Evolutionary conservation across 2,329 filamentous ascomycete genomes (phyloP), one percentile per base, ranked within the genome.

Genomic region (Fusarium fujikuroi): DNA sequence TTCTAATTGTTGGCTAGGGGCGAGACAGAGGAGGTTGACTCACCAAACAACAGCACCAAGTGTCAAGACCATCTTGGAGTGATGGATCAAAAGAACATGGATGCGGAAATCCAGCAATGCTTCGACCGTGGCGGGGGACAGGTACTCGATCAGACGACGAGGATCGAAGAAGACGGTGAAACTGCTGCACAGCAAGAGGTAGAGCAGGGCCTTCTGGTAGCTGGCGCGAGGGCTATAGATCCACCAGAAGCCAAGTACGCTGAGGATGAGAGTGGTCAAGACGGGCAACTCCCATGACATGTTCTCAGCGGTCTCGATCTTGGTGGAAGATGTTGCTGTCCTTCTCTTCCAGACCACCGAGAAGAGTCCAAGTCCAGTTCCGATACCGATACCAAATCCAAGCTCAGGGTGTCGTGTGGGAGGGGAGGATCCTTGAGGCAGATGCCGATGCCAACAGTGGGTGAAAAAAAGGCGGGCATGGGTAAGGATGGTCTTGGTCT

Each of bases 21-120:
- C 50, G 65, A 44, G 54, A 58, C 36, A 34, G 59, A 53, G 39
- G 49, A 49, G 58, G 69, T 32, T 37, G 30, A 83, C 86, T 74
- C 82, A 90, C 88, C 88, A 90, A 59, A 86, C 77, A 52, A 88
- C 82, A 62, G 88, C 88, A 64, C 85, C 83, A 49, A 87, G 84
- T 49, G 85, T 88, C 66, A 90, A 78, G 56, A 88, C 79, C 87
- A 90, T 89, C 72, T 84, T 88, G 66, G 86, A 84, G 81, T 89
- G 84, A 65, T 84, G 82, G 40, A 85, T 71, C 32, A 87, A 76
- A 69, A 88, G 78, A 32, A 83, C 81, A 79, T 87, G 84, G 67
- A 88, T 82, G 60, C 81, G 84, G 43, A 86, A 79, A 63, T 83
- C 78, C 65, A 82, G 80, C 72, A 85, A 78, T 67, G 77, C 75